Conservation (phyloP, 2,329 filamentous ascomycete species). For the Ceratocystis alfenasii region DNA sequence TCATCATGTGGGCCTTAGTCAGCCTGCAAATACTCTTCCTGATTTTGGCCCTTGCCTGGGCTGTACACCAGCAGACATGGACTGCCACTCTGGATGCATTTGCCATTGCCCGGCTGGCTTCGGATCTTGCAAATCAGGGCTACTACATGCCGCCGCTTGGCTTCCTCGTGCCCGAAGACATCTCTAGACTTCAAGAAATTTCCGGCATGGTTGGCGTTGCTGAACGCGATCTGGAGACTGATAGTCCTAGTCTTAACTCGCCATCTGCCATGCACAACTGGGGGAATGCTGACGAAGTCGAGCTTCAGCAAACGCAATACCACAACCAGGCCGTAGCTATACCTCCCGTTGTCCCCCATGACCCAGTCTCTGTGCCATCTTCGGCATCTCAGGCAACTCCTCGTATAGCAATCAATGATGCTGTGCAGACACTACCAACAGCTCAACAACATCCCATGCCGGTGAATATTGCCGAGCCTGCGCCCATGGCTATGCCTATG, state of each 20-base stretch:
- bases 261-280: not conserved
- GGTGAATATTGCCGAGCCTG: not conserved
- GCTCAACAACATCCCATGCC: not conserved
- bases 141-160: slow-evolving; percentile 13
- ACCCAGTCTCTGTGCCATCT: not conserved
- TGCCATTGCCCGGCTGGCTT: slow-evolving; percentile 17
- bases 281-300: not conserved
- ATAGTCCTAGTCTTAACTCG: not conserved
- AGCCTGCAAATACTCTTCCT: slow-evolving; percentile 15
- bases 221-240: not conserved
- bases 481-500: not conserved
- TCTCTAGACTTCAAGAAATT: slow-evolving; percentile 8
- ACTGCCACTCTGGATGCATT: slow-evolving; percentile 19
- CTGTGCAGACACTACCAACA: not conserved
- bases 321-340: not conserved
- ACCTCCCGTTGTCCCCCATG: not conserved
- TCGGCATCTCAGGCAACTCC: not conserved
- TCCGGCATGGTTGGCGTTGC: slow-evolving; percentile 17
- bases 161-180: slow-evolving; percentile 8
- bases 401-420: not conserved
- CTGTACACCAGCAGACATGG: slow-evolving; percentile 15
- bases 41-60: slow-evolving; percentile 10
- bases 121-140: slow-evolving; percentile 13
- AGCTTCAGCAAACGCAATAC: not conserved
- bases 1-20: slow-evolving; percentile 18